Base-by-base conservation (phyloP, 73 alveolate genomes). In the Uronychia binucleata region DNA sequence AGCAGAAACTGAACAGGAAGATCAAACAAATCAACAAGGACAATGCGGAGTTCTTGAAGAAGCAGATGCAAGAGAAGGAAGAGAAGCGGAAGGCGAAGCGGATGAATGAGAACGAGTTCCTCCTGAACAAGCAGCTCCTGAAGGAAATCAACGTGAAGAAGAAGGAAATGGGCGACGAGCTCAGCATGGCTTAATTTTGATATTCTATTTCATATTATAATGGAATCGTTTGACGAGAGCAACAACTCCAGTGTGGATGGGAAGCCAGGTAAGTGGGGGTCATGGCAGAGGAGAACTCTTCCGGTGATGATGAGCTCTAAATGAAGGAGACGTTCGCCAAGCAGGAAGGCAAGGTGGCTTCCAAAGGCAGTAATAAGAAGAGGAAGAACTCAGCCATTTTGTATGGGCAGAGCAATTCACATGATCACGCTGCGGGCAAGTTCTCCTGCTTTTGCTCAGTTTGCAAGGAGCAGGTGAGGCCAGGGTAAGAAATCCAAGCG, bases 1-100 rank as follows among this genome's bases (percentile, higher is more conserved):
- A 59, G 33, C 58, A 82, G 32, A 79, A 82, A 33, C 27, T 30
- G 33, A 82, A 58, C 81, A 82, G 34, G 32, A 82, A 67, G 75
- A 67, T 82, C 82, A 82, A 46, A 46, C 5, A 46, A 19, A 46
- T 46, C 67, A 11, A 11, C 5, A 19, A 46, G 67, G 67, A 19
- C 5, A 46, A 46, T 11, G 19, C 67, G 5, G 19, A 46, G 67
- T 11, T 46, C 67, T 46, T 46, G 67, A 19, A 46, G 67, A 46
- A 46, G 67, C 67, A 46, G 19, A 46, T 46, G 19, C 67, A 46
- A 46, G 67, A 46, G 67, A 46, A 46, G 67, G 19, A 46, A 46
- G 67, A 46, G 67, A 46, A 5, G 19, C 5, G 5, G 67, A 46
- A 46, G 19, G 19, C 67, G 19, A 46, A 46, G 67, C 5, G 19